Conservation (phyloP, 2,329 filamentous ascomycete genomes). For the Pyrenophora seminiperda region DNA sequence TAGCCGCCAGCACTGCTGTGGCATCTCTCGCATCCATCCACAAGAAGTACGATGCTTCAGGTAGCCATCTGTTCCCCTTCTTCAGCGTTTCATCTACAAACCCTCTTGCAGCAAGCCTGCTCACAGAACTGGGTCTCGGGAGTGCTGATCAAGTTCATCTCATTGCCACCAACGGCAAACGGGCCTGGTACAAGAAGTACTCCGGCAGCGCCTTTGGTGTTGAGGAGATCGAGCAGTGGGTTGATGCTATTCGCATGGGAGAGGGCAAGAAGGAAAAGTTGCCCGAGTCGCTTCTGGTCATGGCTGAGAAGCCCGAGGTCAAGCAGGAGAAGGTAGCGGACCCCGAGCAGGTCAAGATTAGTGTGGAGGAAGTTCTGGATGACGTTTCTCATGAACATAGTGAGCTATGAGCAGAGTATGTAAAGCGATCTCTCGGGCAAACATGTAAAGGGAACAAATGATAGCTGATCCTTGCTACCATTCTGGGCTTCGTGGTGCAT, state of each 20-base stretch:
- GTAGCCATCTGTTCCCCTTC: conserved; percentile 79
- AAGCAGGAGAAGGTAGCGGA: conserved; percentile 32
- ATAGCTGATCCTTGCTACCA: too few species aligned
- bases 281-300: conserved; percentile 54
- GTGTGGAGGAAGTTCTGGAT: conserved; percentile 38
- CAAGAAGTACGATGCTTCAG: conserved; percentile 71
- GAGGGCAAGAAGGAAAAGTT: conserved; percentile 80
- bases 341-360: conserved; percentile 39
- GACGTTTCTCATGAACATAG: conserved; percentile 29
- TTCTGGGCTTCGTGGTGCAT: too few species aligned
- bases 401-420: conserved; percentile 26
- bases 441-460: too few species aligned
- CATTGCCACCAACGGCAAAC: conserved; percentile 81
- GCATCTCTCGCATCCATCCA: conserved; percentile 72
- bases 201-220: conserved; percentile 61
- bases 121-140: conserved; percentile 66
- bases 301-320: conserved; percentile 24
- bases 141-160: conserved; percentile 66
- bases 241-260: conserved; percentile 88
- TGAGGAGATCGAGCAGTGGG: conserved; percentile 76
- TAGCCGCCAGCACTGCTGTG: conserved; percentile 50
- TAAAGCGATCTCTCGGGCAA: too few species aligned
- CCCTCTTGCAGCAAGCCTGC: conserved; percentile 60
- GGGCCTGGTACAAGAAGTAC: conserved; percentile 84
- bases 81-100: conserved; percentile 72